These are phyloP conservation scores for Trametes coccinea DNA, from an alignment of 768 basidiomycete species.

Conservation along the genomic window DNA sequence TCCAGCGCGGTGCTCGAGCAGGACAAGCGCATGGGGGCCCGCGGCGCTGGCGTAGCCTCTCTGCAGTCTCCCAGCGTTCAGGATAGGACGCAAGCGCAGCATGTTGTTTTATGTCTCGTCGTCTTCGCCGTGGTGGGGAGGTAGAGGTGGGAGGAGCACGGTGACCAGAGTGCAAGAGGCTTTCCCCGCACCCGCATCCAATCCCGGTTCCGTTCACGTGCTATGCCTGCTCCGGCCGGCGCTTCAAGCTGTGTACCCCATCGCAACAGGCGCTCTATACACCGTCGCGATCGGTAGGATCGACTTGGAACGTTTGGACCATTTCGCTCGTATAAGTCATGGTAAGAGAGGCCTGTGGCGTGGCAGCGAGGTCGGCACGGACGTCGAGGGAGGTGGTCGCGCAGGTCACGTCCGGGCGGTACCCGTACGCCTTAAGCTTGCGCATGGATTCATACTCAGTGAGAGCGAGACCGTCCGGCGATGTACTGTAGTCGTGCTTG, in stretches of 20 bases:
- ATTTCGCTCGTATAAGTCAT: too few species aligned
- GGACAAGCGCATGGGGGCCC: conserved; percentile 78
- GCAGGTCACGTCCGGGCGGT: too few species aligned
- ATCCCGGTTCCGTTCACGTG: conserved; percentile 7
- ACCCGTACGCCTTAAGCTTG: too few species aligned
- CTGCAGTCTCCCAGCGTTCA: conserved; percentile 7
- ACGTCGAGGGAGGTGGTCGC: too few species aligned
- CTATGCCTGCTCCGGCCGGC: background rate
- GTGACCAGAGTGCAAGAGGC: background rate
- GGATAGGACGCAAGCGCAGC: conserved; percentile 17
- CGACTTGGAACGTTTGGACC: too few species aligned
- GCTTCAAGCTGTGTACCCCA: background rate
- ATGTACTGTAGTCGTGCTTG: too few species aligned
- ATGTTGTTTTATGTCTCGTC: conserved; percentile 6
- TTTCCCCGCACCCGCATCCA: conserved; percentile 9
- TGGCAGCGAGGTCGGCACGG: too few species aligned
- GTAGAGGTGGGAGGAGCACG: background rate
- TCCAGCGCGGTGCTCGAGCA: conserved; percentile 84
- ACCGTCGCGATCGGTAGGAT: too few species aligned
- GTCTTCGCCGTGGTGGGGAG: background rate
- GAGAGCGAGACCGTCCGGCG: too few species aligned
- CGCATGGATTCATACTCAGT: too few species aligned
- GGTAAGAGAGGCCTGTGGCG: too few species aligned
- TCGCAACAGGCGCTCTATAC: too few species aligned
- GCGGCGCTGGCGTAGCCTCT: conserved; percentile 61